Evolutionary conservation across 2,329 filamentous ascomycete genomes (phyloP).

Genomic region (Gnomoniopsis smithogilvyi): DNA sequence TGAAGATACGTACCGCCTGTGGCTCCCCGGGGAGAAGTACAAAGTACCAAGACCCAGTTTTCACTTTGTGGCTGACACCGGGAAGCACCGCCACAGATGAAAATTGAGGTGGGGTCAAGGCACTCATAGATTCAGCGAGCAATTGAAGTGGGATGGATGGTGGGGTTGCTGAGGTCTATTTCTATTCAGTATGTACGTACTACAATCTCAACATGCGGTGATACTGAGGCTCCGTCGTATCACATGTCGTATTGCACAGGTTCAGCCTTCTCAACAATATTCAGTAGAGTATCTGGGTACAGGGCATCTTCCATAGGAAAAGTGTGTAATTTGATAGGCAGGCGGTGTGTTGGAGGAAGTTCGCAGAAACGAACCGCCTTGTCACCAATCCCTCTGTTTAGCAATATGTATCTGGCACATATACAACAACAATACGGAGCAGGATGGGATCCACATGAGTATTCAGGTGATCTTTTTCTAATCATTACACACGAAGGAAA

Average conservation of each 20-base stretch:
- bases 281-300: too few species aligned
- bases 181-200: background rate
- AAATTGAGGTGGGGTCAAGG: constrained; percentile 3
- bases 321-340: background rate
- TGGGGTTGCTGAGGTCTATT: constrained; percentile 1
- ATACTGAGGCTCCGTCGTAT: background rate
- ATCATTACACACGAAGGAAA: background rate
- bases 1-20: background rate
- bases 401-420: too few species aligned
- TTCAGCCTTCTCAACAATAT: background rate
- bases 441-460: background rate
- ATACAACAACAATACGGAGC: too few species aligned
- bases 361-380: too few species aligned
- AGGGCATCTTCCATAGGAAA: background rate
- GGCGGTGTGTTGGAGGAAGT: background rate
- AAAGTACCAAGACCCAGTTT: background rate
- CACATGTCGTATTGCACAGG: background rate
- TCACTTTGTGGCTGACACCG: background rate
- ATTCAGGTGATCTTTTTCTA: background rate
- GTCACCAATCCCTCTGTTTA: too few species aligned
- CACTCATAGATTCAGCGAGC: constrained; percentile 7
- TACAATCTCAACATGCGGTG: background rate
- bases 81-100: constrained; percentile 7
- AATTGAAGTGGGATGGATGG: constrained; percentile 13
- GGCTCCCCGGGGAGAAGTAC: background rate